A percentile compares a stretch with the other conserved stretches of the same genome.
phyloP scores from a whole-genome alignment of 768 basidiomycete genomes.

The Hypholoma sublateritium region DNA sequence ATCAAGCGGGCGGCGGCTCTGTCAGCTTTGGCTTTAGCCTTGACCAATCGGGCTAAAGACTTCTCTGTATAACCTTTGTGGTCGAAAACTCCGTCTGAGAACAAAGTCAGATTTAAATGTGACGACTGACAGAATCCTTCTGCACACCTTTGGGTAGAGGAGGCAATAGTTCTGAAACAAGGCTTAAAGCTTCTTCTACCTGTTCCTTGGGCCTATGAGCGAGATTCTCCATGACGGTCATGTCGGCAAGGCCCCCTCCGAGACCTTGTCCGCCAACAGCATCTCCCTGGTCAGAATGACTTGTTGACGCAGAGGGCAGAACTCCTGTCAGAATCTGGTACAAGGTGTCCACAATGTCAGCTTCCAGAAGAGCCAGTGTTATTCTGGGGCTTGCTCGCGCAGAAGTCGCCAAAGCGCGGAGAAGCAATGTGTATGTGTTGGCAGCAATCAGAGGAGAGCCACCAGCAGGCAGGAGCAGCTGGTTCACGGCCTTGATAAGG shows the following conservation, averaged over 20 bases:
- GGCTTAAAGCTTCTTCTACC: slow-evolving; percentile 88
- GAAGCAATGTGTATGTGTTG: slow-evolving; percentile 84
- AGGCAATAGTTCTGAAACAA: slow-evolving; percentile 90
- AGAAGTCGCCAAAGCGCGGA: slow-evolving; percentile 86
- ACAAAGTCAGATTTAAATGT: slow-evolving; percentile 7
- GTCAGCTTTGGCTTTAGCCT: slow-evolving; percentile 83
- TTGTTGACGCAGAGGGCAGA: slow-evolving; percentile 64
- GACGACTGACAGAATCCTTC: not conserved
- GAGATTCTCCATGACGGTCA: slow-evolving; percentile 97
- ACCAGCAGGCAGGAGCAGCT: slow-evolving; percentile 81
- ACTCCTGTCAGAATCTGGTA: slow-evolving; percentile 97
- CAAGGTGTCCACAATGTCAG: slow-evolving; percentile 87
- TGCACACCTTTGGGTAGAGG: slow-evolving; percentile 84
- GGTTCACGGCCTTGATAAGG: slow-evolving; percentile 80
- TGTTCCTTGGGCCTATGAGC: slow-evolving; percentile 97
- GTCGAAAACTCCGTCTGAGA: slow-evolving; percentile 91
- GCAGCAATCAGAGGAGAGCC: slow-evolving; percentile 84
- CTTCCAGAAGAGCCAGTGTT: slow-evolving; percentile 82
- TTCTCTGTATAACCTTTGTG: slow-evolving; percentile 90
- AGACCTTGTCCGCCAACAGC: slow-evolving; percentile 70
- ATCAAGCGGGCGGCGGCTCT: slow-evolving; percentile 68
- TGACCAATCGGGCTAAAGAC: slow-evolving; percentile 69
- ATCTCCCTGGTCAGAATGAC: slow-evolving; percentile 58
- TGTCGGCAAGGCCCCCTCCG: slow-evolving; percentile 88
- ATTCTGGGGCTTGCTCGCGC: slow-evolving; percentile 88